Conservation (phyloP, 805 yeast genomes). For the Isabelozyma rhagii region DNA sequence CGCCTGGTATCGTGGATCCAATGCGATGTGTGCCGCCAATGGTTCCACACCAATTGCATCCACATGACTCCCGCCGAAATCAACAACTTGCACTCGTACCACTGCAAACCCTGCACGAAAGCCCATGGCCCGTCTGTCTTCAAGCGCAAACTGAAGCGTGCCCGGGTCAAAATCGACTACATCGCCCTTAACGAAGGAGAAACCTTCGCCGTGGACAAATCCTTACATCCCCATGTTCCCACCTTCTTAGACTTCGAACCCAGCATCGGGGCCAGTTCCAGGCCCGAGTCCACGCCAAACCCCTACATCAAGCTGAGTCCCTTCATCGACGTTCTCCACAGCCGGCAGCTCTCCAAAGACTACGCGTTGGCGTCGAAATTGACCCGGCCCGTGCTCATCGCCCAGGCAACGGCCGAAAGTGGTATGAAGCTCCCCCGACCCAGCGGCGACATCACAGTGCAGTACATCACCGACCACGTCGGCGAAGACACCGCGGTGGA, state of each 20-base stretch:
- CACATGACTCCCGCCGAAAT: slow-evolving; percentile 33
- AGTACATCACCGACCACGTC: slow-evolving; percentile 51
- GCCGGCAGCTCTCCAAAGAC: slow-evolving; percentile 32
- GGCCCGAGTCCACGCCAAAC: background rate
- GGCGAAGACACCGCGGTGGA: slow-evolving; percentile 67
- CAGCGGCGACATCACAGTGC: slow-evolving; percentile 44
- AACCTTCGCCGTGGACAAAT: slow-evolving; percentile 42
- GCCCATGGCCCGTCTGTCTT: slow-evolving; percentile 48
- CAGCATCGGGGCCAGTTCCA: background rate
- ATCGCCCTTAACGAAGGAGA: slow-evolving; percentile 78
- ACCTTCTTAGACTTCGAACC: slow-evolving; percentile 12
- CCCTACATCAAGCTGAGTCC: background rate
- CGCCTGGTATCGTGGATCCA: slow-evolving; percentile 44
- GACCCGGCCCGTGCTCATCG: slow-evolving; percentile 46
- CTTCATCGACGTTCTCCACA: slow-evolving; percentile 25
- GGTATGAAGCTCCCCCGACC: slow-evolving; percentile 54
- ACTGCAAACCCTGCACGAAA: slow-evolving; percentile 49
- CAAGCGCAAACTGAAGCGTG: slow-evolving; percentile 55
- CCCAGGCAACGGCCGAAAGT: slow-evolving; percentile 22
- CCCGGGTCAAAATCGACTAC: slow-evolving; percentile 61
- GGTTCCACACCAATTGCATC: slow-evolving; percentile 57
- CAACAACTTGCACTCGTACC: slow-evolving; percentile 43
- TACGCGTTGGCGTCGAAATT: slow-evolving; percentile 33
- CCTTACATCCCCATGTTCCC: slow-evolving; percentile 52
- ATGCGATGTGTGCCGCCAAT: slow-evolving; percentile 51